Evolutionary conservation across 2,329 filamentous ascomycete species (phyloP).

Genomic region (Aspergillus texensis): DNA sequence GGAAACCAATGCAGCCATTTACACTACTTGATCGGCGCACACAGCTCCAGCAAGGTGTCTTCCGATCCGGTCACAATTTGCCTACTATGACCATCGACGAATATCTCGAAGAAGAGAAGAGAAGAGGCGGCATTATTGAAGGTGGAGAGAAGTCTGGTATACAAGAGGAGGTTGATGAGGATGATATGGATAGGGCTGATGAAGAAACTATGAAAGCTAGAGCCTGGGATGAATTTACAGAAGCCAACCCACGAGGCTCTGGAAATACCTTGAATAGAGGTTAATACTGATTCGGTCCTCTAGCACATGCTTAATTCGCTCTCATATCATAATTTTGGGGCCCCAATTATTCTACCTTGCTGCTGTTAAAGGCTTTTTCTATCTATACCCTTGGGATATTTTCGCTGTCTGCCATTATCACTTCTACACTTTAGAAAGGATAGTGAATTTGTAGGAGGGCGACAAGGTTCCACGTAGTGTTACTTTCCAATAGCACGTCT

Average conservation of each 20-base stretch:
- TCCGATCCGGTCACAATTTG: slow-evolving; percentile 86
- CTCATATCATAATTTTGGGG: neutral
- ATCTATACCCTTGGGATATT: neutral
- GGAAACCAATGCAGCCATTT: slow-evolving; percentile 88
- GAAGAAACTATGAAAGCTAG: slow-evolving; percentile 90
- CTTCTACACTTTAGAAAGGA: neutral
- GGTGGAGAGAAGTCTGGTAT: slow-evolving; percentile 76
- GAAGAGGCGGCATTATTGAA: slow-evolving; percentile 84
- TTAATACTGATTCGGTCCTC: neutral
- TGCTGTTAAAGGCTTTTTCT: neutral
- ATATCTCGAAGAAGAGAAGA: slow-evolving; percentile 88
- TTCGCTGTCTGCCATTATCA: neutral
- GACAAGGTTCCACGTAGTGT: neutral
- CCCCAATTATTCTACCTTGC: neutral
- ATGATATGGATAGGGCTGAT: slow-evolving; percentile 85
- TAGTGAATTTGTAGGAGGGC: neutral
- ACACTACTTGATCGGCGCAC: slow-evolving; percentile 78
- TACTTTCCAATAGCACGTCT: neutral
- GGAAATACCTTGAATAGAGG: slow-evolving; percentile 55
- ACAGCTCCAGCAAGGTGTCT: slow-evolving; percentile 77
- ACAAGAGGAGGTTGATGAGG: slow-evolving; percentile 78
- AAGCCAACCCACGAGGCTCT: slow-evolving; percentile 75
- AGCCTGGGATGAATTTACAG: slow-evolving; percentile 92
- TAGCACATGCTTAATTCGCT: neutral
- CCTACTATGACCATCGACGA: slow-evolving; percentile 98